Evolutionary conservation across 129 eudicot species (phyloP).

Genomic region (Artemisia annua): DNA sequence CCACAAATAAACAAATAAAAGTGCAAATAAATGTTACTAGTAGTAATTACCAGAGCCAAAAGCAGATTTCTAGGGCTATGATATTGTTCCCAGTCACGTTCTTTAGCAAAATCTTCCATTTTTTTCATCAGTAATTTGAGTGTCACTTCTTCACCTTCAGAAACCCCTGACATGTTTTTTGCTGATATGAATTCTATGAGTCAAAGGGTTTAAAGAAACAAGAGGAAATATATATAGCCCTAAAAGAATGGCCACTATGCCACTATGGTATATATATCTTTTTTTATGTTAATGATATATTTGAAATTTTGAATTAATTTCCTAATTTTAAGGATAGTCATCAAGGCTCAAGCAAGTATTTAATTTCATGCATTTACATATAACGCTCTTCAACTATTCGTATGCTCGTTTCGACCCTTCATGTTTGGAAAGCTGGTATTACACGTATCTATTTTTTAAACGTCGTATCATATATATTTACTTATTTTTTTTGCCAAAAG

Average conservation of each 20-base stretch:
- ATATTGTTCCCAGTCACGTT: conserved; percentile 62
- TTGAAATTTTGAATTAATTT: too few relatives aligned
- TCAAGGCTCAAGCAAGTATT: too few relatives aligned
- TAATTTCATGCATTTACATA: too few relatives aligned
- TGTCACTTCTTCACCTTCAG: conserved; percentile 43
- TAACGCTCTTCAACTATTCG: too few relatives aligned
- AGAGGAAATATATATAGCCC: conserved; percentile 5
- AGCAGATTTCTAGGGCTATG: conserved; percentile 83
- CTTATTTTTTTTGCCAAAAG: too few relatives aligned
- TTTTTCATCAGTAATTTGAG: conserved; percentile 51
- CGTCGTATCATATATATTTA: too few relatives aligned
- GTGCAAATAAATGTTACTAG: background rate
- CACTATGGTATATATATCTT: background rate
- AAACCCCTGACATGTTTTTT: conserved; percentile 18
- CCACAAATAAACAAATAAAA: background rate
- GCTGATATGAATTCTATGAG: background rate
- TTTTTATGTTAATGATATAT: too few relatives aligned
- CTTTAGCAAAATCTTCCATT: conserved; percentile 60
- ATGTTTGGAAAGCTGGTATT: too few relatives aligned
- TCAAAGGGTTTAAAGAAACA: conserved; percentile 4
- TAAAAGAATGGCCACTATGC: background rate
- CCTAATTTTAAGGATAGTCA: too few relatives aligned
- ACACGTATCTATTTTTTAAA: too few relatives aligned
- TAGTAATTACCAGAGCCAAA: conserved; percentile 51
- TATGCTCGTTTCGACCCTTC: too few relatives aligned